Evolutionary conservation across 2,329 filamentous ascomycete genomes (phyloP), one percentile per base, ranked within the genome.

Genomic region (Sclerotinia nivalis): DNA sequence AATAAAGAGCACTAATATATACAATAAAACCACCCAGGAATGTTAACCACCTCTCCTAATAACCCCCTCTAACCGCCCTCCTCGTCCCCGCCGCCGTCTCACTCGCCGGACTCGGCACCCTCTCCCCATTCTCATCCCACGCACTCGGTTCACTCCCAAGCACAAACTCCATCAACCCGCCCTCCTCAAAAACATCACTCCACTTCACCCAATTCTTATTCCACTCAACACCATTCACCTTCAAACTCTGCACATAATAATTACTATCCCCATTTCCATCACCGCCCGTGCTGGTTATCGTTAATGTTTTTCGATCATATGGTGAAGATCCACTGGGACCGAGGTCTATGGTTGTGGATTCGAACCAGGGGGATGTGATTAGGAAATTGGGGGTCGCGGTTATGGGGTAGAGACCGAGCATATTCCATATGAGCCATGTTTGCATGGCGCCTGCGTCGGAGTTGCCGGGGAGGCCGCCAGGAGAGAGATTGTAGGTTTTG

Each of bases 371-470:
- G 12, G 86, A 87, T 2, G 85, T 85, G 64, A 91, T 81, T 25
- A 91, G 80, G 77, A 91, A 91, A 1, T 86, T 89, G 0, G 88
- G 87, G 79, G 91, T 89, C 0, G 88, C 88, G 0, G 88, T 90
- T 72, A 92, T 81, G 3, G 89, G 89, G 73, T 90, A 91, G 49
- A 91, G 79, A 1, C 89, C 89, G 37, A 91, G 83, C 83, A 90
- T 89, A 12, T 64, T 67, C 56, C 68, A 66, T 20, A 90, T 79
- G 7, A 90, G 78, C 86, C 88, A 91, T 18, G 85, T 87, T 77
- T 92, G 88, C 89, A 92, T 91, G 13, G 90, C 88, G 10, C 90
- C 90, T 4, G 88, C 88, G 76, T 92, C 90, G 56, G 79, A 82
- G 66, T 84, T 84, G 0, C 82, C 83, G 0, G 82, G 82, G 1